phyloP scores from a whole-genome alignment of 2,329 filamentous ascomycete species.

The Stemphylium vesicarium region DNA sequence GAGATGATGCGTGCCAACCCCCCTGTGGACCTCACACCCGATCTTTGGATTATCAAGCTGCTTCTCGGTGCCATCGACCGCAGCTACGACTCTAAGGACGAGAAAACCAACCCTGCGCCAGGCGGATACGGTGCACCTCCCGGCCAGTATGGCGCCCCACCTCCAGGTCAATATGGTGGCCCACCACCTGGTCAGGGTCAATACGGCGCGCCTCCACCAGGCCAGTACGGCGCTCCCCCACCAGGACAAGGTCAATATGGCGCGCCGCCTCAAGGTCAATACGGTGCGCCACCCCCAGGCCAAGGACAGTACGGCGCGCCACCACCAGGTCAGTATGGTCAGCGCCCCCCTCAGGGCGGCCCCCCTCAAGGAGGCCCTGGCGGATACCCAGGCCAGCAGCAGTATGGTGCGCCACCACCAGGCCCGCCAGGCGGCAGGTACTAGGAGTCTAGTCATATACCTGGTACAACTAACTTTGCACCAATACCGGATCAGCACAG shows the following conservation, averaged over 20 bases:
- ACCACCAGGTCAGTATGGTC: conserved; percentile 23
- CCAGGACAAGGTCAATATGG: conserved; percentile 24
- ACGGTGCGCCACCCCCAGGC: conserved; percentile 25
- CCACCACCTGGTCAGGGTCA: conserved; percentile 18
- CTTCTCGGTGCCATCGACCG: conserved; percentile 71
- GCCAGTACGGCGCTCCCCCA: conserved; percentile 21
- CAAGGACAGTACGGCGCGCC: conserved; percentile 21
- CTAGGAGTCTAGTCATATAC: conserved; percentile 10
- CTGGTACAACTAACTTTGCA: no score
- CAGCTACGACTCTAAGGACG: conserved; percentile 70
- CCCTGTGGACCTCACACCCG: conserved; percentile 67
- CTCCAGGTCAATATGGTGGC: conserved; percentile 27
- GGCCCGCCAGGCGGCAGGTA: conserved; percentile 30
- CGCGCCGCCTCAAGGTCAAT: conserved; percentile 24
- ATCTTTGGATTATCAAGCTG: conserved; percentile 71
- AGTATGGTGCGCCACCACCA: conserved; percentile 27
- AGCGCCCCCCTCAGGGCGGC: conserved; percentile 27
- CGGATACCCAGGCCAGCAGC: conserved; percentile 33
- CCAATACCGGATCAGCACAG: no score
- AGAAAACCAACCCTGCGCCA: conserved; percentile 56
- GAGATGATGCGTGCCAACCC: conserved; percentile 68
- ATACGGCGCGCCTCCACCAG: conserved; percentile 29
- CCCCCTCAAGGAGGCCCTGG: conserved; percentile 30
- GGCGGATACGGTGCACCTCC: conserved; percentile 41
- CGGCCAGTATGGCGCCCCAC: conserved; percentile 39